These are phyloP conservation scores for Trichosporon faecale DNA, from an alignment of 1,284 basidiomycete species.

Conservation along the genomic window DNA sequence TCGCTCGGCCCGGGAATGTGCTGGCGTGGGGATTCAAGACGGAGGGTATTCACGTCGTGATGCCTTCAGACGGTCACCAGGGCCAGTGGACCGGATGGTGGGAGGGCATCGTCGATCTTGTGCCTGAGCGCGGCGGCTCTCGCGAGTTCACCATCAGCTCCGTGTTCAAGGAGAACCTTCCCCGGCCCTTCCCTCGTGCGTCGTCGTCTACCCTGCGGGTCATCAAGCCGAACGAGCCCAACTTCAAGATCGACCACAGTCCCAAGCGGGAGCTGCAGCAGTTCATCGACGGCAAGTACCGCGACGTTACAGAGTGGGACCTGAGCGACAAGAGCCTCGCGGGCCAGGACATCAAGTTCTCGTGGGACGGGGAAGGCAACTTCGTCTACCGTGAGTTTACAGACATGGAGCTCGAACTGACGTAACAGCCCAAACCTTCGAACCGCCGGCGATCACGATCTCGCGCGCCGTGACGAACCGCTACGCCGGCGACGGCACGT, in stretches of 20 bases:
- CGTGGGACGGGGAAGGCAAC: constrained; percentile 52
- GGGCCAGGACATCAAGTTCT: constrained; percentile 41
- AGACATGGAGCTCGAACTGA: neutral
- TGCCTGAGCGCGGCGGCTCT: constrained; percentile 58
- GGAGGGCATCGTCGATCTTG: constrained; percentile 76
- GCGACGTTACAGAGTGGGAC: constrained; percentile 53
- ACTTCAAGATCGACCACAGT: constrained; percentile 19
- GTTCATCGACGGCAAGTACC: constrained; percentile 39
- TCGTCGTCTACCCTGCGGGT: constrained; percentile 53
- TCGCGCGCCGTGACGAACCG: constrained; percentile 70
- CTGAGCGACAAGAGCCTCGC: constrained; percentile 22
- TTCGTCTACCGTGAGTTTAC: constrained; percentile 50
- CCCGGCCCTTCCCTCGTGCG: constrained; percentile 59
- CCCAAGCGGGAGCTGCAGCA: neutral
- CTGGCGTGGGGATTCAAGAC: constrained; percentile 73
- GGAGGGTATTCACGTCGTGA: constrained; percentile 48
- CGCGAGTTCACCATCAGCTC: constrained; percentile 73
- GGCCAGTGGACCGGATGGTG: constrained; percentile 67
- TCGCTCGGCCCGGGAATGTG: constrained; percentile 85
- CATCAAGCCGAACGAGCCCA: constrained; percentile 28
- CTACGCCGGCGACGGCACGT: constrained; percentile 70
- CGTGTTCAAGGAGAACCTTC: constrained; percentile 67
- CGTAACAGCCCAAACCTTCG: constrained; percentile 26
- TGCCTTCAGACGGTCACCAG: constrained; percentile 30
- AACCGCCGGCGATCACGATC: constrained; percentile 60